Evolutionary conservation across 306 rosid genomes (phyloP).

Genomic region (Cicer chorassanicum): DNA sequence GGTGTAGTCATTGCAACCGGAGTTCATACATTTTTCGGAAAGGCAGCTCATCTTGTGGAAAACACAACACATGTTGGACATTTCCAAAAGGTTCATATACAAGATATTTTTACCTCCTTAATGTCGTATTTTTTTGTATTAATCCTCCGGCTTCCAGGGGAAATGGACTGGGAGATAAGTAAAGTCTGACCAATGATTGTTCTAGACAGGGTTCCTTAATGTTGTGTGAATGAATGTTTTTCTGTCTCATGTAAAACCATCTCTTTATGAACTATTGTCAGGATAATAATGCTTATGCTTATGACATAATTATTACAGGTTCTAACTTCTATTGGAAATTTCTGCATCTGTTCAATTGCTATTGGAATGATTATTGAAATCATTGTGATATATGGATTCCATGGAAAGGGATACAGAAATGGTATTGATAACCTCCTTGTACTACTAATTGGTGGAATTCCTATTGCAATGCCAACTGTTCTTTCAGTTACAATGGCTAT

Average conservation of each 20-base stretch:
- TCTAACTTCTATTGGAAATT: conserved; percentile 71
- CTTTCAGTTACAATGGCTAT: conserved; percentile 90
- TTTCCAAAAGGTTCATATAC: conserved; percentile 65
- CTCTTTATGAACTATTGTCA: not conserved
- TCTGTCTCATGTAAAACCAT: conserved; percentile 2
- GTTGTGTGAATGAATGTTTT: conserved; percentile 28
- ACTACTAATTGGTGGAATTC: conserved; percentile 79
- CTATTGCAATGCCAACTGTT: conserved; percentile 90
- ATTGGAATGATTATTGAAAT: conserved; percentile 70
- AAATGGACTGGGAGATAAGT: no score
- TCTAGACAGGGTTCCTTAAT: not conserved
- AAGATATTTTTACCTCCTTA: not conserved
- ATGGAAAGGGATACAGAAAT: conserved; percentile 44
- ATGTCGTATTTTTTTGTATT: no score
- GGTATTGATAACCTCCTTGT: conserved; percentile 77
- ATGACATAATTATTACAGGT: conserved; percentile 55
- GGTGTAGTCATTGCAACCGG: conserved; percentile 82
- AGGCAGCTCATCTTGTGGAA: conserved; percentile 87
- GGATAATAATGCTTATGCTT: not conserved
- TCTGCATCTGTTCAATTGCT: conserved; percentile 81
- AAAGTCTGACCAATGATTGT: no score
- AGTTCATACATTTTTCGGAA: conserved; percentile 83
- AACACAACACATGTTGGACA: conserved; percentile 79
- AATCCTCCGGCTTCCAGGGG: no score
- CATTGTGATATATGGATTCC: conserved; percentile 56